These are phyloP conservation scores for Clohesyomyces aquaticus DNA, from an alignment of 495 filamentous ascomycete species.

Conservation along the genomic window DNA sequence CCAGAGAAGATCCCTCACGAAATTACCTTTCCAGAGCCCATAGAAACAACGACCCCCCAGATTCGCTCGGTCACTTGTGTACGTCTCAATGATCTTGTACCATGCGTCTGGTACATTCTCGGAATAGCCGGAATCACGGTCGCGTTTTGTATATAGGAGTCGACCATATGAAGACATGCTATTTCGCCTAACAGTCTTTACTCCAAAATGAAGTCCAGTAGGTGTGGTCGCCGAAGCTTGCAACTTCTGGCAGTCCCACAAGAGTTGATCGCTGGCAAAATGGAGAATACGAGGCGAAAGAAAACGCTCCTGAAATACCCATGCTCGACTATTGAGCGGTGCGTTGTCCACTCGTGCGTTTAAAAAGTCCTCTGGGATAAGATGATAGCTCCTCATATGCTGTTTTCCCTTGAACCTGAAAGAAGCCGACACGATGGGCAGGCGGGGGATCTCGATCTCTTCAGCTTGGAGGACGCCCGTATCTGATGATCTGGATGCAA, in stretches of 20 bases:
- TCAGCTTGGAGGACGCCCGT: not conserved
- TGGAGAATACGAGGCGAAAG: constrained; percentile 1
- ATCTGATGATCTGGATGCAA: not conserved
- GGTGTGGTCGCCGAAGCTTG: not conserved
- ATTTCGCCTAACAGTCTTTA: not conserved
- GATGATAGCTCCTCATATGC: not conserved
- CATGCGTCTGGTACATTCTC: too few relatives aligned
- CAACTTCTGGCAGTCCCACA: not conserved
- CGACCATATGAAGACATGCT: not conserved
- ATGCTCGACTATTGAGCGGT: not conserved
- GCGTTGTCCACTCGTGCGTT: not conserved
- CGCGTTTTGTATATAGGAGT: too few relatives aligned
- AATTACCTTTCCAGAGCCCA: not conserved
- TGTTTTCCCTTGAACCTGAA: not conserved
- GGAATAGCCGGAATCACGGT: too few relatives aligned
- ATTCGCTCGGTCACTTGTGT: not conserved
- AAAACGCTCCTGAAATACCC: constrained; percentile 5
- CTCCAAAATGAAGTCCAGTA: not conserved
- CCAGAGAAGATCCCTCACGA: not conserved
- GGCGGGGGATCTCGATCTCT: not conserved
- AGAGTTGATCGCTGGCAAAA: constrained; percentile 1
- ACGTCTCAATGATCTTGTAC: not conserved
- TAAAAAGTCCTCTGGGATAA: not conserved
- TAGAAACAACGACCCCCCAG: not conserved
- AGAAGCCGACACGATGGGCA: too few relatives aligned